Evolutionary conservation across 2,329 filamentous ascomycete genomes (phyloP).

Genomic region (Curvularia sp.): DNA sequence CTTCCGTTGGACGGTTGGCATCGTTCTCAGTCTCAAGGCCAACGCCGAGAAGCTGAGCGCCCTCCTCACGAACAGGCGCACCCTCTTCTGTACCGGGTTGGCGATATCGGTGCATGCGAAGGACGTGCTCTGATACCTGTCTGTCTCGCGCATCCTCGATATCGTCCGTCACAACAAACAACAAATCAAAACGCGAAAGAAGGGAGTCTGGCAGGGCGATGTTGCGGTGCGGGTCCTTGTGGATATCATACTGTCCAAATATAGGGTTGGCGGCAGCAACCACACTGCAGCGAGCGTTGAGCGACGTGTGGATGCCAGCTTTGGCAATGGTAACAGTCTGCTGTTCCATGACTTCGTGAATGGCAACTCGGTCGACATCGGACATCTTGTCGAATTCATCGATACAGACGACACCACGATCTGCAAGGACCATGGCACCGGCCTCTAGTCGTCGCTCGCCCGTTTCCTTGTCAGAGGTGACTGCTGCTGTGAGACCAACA

Average conservation of each 20-base stretch:
- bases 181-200: constrained; percentile 95
- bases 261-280: constrained; percentile 96
- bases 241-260: constrained; percentile 96
- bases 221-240: constrained; percentile 98
- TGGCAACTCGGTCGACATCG: constrained; percentile 94
- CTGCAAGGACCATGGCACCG: constrained; percentile 97
- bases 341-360: constrained; percentile 99
- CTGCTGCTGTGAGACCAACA: constrained; percentile 95
- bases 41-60: constrained; percentile 83
- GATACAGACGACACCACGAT: constrained; percentile 97
- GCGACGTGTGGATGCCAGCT: constrained; percentile 94
- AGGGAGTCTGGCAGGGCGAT: constrained; percentile 96
- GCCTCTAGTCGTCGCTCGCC: constrained; percentile 93
- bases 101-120: constrained; percentile 96
- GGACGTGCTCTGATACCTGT: constrained; percentile 91
- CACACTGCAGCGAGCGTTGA: constrained; percentile 96
- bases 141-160: constrained; percentile 94
- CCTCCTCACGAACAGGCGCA: constrained; percentile 88
- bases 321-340: constrained; percentile 99
- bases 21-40: constrained; percentile 79
- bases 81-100: constrained; percentile 93
- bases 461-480: constrained; percentile 96
- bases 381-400: constrained; percentile 99
- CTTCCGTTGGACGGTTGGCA: constrained; percentile 79
- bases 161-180: constrained; percentile 97